Conservation (phyloP, 2,329 filamentous ascomycete genomes). For the Endoconidiophora laricicola region DNA sequence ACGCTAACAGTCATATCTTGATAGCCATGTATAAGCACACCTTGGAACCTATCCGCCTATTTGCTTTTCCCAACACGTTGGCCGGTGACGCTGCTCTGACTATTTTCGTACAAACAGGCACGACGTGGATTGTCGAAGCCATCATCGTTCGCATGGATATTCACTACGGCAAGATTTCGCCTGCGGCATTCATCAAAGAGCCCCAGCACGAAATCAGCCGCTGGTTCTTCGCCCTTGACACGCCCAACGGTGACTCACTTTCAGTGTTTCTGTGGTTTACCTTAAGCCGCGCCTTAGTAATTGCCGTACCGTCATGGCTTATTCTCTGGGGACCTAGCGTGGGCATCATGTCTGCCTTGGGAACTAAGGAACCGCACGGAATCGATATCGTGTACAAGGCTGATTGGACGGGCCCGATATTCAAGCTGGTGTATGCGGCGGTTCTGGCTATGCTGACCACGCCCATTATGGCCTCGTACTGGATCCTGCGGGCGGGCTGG, state of each 20-base stretch:
- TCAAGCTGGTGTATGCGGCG: conserved; percentile 33
- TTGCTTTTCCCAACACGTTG: conserved; percentile 33
- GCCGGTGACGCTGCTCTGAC: conserved; percentile 33
- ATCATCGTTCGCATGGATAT: conserved; percentile 32
- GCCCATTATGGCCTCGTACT: conserved; percentile 31
- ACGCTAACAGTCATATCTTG: background rate
- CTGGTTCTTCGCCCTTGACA: conserved; percentile 29
- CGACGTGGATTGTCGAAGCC: conserved; percentile 35
- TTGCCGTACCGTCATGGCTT: conserved; percentile 23
- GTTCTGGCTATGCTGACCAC: conserved; percentile 30
- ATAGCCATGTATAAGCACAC: conserved; percentile 30
- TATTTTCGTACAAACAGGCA: conserved; percentile 31
- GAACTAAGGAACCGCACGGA: conserved; percentile 17
- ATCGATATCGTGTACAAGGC: conserved; percentile 28
- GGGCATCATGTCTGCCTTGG: conserved; percentile 26
- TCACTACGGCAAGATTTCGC: conserved; percentile 26
- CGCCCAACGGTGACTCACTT: conserved; percentile 14
- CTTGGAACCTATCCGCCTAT: conserved; percentile 28
- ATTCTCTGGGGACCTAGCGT: conserved; percentile 28
- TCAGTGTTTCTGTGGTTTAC: conserved; percentile 26
- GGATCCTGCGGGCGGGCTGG: conserved; percentile 30
- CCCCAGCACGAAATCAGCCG: conserved; percentile 22
- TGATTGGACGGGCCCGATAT: conserved; percentile 31
- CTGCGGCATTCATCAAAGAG: conserved; percentile 26
- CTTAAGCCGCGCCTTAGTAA: conserved; percentile 23